Evolutionary conservation across 768 basidiomycete genomes (phyloP), one percentile per base, ranked within the genome.

Genomic region (Boletus tylopilopsis): DNA sequence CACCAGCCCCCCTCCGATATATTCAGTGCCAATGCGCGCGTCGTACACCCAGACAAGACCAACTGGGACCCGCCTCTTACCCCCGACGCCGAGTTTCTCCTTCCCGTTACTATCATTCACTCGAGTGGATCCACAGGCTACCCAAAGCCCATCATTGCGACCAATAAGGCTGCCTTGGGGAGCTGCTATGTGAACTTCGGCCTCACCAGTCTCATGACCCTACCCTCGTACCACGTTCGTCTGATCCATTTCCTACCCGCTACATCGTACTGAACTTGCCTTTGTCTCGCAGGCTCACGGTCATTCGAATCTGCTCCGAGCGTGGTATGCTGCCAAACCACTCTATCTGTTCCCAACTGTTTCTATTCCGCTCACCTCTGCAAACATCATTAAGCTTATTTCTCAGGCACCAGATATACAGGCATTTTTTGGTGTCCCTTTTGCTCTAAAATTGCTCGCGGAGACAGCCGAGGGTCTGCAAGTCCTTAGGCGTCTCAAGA

Each of bases 401-500:
- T 55, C 57, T 1, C 67, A 70, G 5, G 64, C 72, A 29, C 65
- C 69, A 8, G 58, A 63, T 21, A 59, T 67, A 51, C 51, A 61
- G 36, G 67, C 63, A 8, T 59, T 72, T 46, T 71, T 57, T 42
- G 71, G 68, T 13, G 74, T 73, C 15, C 73, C 74, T 15, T 45
- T 57, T 42, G 67, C 73, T 18, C 67, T 72, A 36, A 70, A 77
- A 59, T 62, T 82, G 1, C 66, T 82, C 1, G 73, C 67, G 0
- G 81, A 81, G 63, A 72, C 72, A 0, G 59, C 67, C 8, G 75
- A 76, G 51, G 80, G 79, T 21, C 61, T 74, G 9, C 50, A 65
- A 4, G 61, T 68, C 12, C 68, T 82, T 6, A 65, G 59, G 19
- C 57, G 61, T 15, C 77, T 81, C 56, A 72, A 79, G 38, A 56